Base-by-base conservation (phyloP, 306 rosid genomes). In the Vicia villosa region DNA sequence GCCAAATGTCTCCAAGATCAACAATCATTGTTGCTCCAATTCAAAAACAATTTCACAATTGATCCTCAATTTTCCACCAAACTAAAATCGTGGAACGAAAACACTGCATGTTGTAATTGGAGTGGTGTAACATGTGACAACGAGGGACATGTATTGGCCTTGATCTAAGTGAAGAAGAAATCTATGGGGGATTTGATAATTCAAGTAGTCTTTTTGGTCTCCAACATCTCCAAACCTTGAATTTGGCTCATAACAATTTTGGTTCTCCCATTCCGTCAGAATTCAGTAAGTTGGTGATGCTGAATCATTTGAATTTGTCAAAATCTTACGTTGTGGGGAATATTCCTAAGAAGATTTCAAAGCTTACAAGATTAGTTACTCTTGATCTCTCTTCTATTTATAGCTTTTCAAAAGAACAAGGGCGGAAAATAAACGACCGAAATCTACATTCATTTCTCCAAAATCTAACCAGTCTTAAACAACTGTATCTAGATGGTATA, bases 401-500 rank as follows among this genome's bases (percentile, higher is more conserved):
- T 6, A 32, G 37, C 9, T 0, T 1, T 6, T 6, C 36, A 5
- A 5, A 0, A 30, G 36, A 30, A 5, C 36, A 30, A 30, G 7
- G 1, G 37, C 9, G 0, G 37, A 6, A 8, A 6, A 32, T 32
- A 6, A 6, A 32, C 9, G 6, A 5, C 6, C 36, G 1, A 30
- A 30, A 38, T 74, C 16, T 83, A 0, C n/a, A 5, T 10, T 13
- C 8, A 41, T 30, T 79, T 28, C 12, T 79, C 45, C 67, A 40
- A 26, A 83, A 78, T 17, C 66, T 89, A 10, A 17, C 63, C 0
- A 13, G 49, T 9, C 70, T 84, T n/a, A 2, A 1, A 1, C 66
- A 47, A 37, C 32, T 84, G 1, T 9, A 54, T 77, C 68, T 89
- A 0, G 83, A 86, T 76, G 74, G 79, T 28, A 65, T 78, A 0